Conservation (phyloP, 2,329 filamentous ascomycete species). For the Apiospora koreana region DNA sequence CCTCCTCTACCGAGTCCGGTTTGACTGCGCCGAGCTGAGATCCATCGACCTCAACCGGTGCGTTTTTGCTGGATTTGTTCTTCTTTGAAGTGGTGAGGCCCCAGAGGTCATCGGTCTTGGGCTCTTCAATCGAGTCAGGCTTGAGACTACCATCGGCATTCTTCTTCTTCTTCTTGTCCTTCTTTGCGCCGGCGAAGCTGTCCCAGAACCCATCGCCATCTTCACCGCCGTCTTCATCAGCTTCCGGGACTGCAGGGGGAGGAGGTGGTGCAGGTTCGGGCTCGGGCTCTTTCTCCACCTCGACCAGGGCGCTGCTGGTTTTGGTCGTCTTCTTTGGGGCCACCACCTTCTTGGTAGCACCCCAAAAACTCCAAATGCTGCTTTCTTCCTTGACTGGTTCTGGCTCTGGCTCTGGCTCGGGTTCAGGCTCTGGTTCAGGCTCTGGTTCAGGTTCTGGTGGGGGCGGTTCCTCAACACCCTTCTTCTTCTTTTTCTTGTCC, state of each 20-base stretch:
- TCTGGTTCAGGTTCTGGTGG: slow-evolving; percentile 21
- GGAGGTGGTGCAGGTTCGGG: slow-evolving; percentile 20
- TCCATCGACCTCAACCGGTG: slow-evolving; percentile 47
- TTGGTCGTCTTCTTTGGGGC: slow-evolving; percentile 35
- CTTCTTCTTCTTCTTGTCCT: slow-evolving; percentile 26
- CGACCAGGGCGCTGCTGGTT: slow-evolving; percentile 22
- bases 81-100: slow-evolving; percentile 39
- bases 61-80: slow-evolving; percentile 55
- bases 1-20: slow-evolving; percentile 47
- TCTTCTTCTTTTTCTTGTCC: slow-evolving; percentile 43
- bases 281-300: slow-evolving; percentile 23
- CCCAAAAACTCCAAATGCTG: slow-evolving; percentile 59
- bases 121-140: slow-evolving; percentile 45
- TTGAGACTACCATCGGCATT: slow-evolving; percentile 36
- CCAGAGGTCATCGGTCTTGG: slow-evolving; percentile 41
- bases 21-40: slow-evolving; percentile 48
- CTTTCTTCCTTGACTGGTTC: slow-evolving; percentile 37
- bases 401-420: slow-evolving; percentile 27
- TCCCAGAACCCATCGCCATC: slow-evolving; percentile 21
- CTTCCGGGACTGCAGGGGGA: slow-evolving; percentile 21
- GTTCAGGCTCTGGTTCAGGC: slow-evolving; percentile 16
- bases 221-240: slow-evolving; percentile 20
- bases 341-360: slow-evolving; percentile 47
- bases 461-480: slow-evolving; percentile 24
- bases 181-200: slow-evolving; percentile 19